phyloP scores from a whole-genome alignment of 208 protist species.

The Jaenimonas drosophilae region DNA sequence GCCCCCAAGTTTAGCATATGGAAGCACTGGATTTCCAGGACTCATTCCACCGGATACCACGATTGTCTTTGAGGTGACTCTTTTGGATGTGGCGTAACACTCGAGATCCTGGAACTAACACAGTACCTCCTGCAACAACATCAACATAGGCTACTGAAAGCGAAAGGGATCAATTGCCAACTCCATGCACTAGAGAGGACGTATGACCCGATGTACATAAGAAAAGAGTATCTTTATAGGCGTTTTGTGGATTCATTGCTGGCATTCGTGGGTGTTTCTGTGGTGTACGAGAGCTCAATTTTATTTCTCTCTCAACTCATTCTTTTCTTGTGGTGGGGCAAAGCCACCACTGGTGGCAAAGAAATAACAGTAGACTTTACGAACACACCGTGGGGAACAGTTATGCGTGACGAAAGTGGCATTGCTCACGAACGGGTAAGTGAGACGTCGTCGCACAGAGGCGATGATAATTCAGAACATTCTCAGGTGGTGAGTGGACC shows the following conservation, averaged over 20 bases:
- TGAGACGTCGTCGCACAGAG: no score
- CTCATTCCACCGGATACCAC: constrained; percentile 83
- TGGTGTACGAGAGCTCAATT: neutral
- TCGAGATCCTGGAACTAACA: neutral
- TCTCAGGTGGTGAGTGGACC: no score
- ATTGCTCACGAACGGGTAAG: no score
- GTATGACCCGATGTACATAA: neutral
- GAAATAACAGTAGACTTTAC: no score
- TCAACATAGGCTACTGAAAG: neutral
- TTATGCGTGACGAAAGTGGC: no score
- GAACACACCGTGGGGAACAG: no score
- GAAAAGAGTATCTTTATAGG: no score
- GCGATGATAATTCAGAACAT: no score
- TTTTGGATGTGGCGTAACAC: constrained; percentile 68
- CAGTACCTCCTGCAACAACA: neutral
- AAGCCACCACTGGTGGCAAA: no score
- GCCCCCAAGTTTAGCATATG: constrained; percentile 83
- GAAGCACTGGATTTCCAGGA: constrained; percentile 77
- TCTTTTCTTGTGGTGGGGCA: no score
- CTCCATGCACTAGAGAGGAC: neutral
- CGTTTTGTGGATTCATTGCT: no score
- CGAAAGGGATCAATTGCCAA: neutral
- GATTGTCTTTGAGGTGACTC: constrained; percentile 90
- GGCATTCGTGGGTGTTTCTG: no score
- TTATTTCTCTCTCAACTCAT: neutral